Percentiles rank a stretch among this genome's conserved stretches.
Evolutionary conservation across 2,329 filamentous ascomycete genomes (phyloP).

Genomic region (Neofusicoccum parvum): DNA sequence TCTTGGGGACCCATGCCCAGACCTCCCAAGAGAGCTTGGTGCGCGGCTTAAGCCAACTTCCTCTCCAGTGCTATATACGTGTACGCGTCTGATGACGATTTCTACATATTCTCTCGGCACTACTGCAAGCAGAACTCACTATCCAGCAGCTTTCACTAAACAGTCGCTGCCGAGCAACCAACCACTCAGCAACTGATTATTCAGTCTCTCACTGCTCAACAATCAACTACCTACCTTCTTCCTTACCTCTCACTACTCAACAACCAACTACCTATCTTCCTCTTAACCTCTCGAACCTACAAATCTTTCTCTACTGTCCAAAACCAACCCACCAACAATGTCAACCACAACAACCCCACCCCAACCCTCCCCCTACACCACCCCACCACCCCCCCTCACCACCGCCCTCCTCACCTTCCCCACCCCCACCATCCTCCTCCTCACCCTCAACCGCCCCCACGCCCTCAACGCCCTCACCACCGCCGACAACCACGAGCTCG

Average conservation of each 20-base stretch:
- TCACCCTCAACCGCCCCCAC: constrained; percentile 23
- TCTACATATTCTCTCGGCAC: too few relatives aligned
- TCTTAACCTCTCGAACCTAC: too few relatives aligned
- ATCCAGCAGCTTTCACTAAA: too few relatives aligned
- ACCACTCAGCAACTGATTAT: too few relatives aligned
- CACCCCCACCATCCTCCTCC: constrained; percentile 15
- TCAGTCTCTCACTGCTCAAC: too few relatives aligned
- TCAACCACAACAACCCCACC: background rate
- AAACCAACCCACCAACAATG: background rate
- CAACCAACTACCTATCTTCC: too few relatives aligned
- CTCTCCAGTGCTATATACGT: background rate
- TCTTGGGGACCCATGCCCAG: background rate
- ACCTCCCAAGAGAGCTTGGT: background rate
- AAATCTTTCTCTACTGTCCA: too few relatives aligned
- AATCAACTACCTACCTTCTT: background rate
- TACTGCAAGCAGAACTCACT: too few relatives aligned
- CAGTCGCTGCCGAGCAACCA: too few relatives aligned
- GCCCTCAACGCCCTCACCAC: constrained; percentile 25
- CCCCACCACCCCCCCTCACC: constrained; percentile 35
- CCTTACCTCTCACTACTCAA: background rate
- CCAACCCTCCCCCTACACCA: constrained; percentile 23
- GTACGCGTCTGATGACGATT: background rate
- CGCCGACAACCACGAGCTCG: constrained; percentile 20
- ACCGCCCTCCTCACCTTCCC: constrained; percentile 27
- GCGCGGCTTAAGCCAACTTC: background rate